Evolutionary conservation across 2,329 filamentous ascomycete genomes (phyloP).

Genomic region (Massarina eburnea): DNA sequence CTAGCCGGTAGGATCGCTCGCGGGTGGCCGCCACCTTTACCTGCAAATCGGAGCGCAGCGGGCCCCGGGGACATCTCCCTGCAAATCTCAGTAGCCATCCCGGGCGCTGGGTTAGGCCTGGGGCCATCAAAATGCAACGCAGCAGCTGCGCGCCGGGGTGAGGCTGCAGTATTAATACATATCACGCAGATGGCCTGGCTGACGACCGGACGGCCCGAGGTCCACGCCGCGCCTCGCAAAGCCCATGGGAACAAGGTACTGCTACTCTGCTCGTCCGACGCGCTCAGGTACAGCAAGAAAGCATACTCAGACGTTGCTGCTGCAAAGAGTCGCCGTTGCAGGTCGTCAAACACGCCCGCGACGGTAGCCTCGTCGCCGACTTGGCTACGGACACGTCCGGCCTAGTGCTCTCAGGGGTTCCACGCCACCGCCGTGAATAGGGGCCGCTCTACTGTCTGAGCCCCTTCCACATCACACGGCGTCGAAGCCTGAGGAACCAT

Average conservation of each 20-base stretch:
- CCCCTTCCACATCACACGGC: conserved; percentile 28
- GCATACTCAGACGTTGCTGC: background rate
- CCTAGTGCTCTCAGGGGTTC: conserved; percentile 9
- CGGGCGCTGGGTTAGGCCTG: no score
- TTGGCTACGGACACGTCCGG: background rate
- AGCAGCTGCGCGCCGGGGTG: no score
- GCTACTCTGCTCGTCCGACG: background rate
- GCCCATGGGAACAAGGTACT: background rate
- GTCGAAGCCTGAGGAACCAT: conserved; percentile 25
- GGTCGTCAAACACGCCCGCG: conserved; percentile 18
- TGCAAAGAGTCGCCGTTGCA: background rate
- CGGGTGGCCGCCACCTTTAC: background rate
- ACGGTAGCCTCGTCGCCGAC: conserved; percentile 9
- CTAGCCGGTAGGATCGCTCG: background rate
- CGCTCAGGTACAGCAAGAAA: background rate
- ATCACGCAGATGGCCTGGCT: background rate
- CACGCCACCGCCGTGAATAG: conserved; percentile 30
- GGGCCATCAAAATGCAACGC: background rate
- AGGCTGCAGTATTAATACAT: no score
- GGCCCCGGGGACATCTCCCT: background rate
- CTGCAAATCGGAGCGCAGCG: conserved; percentile 1
- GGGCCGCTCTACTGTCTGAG: conserved; percentile 33
- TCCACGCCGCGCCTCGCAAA: background rate
- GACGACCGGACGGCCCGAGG: background rate
- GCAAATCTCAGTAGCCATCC: background rate